These are phyloP conservation scores for Phytophthora tentaculata DNA, from an alignment of 352 stramenopile genomes.

Conservation along the genomic window DNA sequence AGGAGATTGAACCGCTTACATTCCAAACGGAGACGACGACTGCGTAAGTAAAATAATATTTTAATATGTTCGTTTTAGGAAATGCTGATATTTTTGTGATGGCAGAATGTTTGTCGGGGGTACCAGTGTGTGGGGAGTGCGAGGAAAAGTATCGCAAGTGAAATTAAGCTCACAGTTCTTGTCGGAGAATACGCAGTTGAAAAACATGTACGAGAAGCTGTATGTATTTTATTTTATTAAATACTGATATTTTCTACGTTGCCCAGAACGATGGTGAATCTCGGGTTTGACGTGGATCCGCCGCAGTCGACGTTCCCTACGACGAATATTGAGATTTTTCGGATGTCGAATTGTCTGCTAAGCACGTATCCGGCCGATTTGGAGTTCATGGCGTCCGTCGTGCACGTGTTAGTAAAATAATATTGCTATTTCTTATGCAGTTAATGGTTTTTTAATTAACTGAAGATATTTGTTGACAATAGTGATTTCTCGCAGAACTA, in stretches of 20 bases:
- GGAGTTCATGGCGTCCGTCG: conserved; percentile 50
- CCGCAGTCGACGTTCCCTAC: conserved; percentile 60
- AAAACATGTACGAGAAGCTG: conserved; percentile 54
- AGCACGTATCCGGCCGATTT: conserved; percentile 61
- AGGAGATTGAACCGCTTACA: conserved; percentile 39
- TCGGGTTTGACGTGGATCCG: conserved; percentile 46
- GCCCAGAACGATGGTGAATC: conserved; percentile 65
- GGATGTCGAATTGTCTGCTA: conserved; percentile 61
- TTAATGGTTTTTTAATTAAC: not conserved
- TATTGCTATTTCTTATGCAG: not conserved
- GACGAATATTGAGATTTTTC: conserved; percentile 51
- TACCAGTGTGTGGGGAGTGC: conserved; percentile 46
- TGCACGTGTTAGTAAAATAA: conserved; percentile 50
- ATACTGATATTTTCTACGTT: conserved; percentile 9
- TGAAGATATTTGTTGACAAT: conserved; percentile 1
- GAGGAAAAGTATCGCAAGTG: conserved; percentile 52
- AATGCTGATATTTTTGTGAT: not conserved
- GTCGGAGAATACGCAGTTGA: conserved; percentile 39
- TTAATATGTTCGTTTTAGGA: not conserved
- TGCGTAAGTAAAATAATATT: conserved; percentile 31
- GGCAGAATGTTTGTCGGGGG: conserved; percentile 52
- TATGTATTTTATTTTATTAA: not conserved
- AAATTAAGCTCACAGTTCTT: conserved; percentile 43
- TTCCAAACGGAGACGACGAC: conserved; percentile 38
- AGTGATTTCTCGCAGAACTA: conserved; percentile 75